Base-by-base conservation (phyloP, 495 filamentous ascomycete genomes). In the Daldinia decipiens region DNA sequence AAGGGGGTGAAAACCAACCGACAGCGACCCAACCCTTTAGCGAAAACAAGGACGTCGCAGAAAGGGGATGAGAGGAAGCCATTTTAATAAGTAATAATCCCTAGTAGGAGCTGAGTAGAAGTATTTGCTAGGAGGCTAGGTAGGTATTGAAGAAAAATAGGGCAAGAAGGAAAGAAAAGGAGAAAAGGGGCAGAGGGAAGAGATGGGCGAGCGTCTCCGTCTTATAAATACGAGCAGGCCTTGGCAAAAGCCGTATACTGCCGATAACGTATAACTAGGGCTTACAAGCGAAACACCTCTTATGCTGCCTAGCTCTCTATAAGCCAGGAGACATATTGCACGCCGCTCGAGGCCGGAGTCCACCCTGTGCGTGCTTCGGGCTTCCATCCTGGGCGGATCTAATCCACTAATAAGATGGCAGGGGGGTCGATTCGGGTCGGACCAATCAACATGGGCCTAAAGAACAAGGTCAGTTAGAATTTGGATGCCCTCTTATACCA, bases 51-150 rank as follows among this genome's bases (percentile, higher is more conserved):
- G 73, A 54, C 11, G 65, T 52, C 0, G 75, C 75, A 32, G 75
- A 77, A 67, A 77, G 66, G 62, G 75, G 75, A 60, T 77, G 73
- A 52, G 59, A 53, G 31, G 70, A 61, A 36, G 70, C 13, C 75
- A 77, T 77, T 8, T 50, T 65, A 8, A 29, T 56, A 21, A 32
- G 34, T 36, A 4, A 27, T 1, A 21, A 2, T 62, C 9, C 15
- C 47, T 1, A 38, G 12, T 2, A 31, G 29, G 11, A 29, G 8
- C 11, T 31, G 32, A 50, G 19, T 9, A 47, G 27, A 1, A 9
- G 11, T 8, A 26, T 2, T 34, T 15, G 29, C 5, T 4, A 24
- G 34, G 8, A 54, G 21, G 34, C 4, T 3, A 36, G 34, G 47
- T 50, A 45, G 19, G 21, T 26, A 38, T 9, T 11, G 15, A 57